Percentiles rank a stretch among this genome's conserved stretches.
phyloP scores from a whole-genome alignment of 768 basidiomycete species.

The Tubosaeta sp. region DNA sequence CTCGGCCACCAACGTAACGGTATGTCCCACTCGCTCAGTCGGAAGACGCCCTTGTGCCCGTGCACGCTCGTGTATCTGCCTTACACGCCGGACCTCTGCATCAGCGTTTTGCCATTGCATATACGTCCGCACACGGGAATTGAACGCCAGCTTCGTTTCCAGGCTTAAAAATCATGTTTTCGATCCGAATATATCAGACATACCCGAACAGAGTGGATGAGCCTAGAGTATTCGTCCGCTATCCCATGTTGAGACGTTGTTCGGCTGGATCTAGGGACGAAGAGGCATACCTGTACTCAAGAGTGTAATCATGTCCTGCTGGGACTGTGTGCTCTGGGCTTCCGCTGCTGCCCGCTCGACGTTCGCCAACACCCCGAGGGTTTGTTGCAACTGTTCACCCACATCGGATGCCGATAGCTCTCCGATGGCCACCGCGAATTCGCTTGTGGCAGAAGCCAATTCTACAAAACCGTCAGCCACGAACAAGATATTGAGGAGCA shows the following conservation, averaged over 20 bases:
- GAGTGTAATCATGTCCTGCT: slow-evolving; percentile 77
- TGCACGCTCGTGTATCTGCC: slow-evolving; percentile 76
- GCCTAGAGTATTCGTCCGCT: slow-evolving; percentile 91
- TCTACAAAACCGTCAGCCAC: slow-evolving; percentile 39
- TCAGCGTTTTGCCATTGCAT: slow-evolving; percentile 80
- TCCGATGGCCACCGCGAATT: slow-evolving; percentile 69
- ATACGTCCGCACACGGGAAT: slow-evolving; percentile 79
- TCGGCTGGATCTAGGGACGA: background rate
- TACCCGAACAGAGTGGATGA: slow-evolving; percentile 84
- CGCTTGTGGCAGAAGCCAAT: slow-evolving; percentile 62
- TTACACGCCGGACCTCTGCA: slow-evolving; percentile 64
- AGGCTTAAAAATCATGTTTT: background rate
- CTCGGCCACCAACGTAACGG: slow-evolving; percentile 79
- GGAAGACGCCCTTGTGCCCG: slow-evolving; percentile 72
- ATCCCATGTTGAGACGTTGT: slow-evolving; percentile 7
- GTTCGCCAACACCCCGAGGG: slow-evolving; percentile 66
- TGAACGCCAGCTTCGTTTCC: slow-evolving; percentile 69
- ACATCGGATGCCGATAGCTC: slow-evolving; percentile 77
- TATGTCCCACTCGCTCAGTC: slow-evolving; percentile 64
- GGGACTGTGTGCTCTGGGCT: slow-evolving; percentile 66
- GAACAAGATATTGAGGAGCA: background rate
- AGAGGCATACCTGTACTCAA: slow-evolving; percentile 60
- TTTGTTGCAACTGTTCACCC: slow-evolving; percentile 64
- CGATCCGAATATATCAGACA: slow-evolving; percentile 25
- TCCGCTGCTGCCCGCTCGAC: slow-evolving; percentile 75